Percentiles rank a stretch among this genome's conserved stretches.
Conservation (phyloP, 129 eudicot species). For the Escallonia rubra region DNA sequence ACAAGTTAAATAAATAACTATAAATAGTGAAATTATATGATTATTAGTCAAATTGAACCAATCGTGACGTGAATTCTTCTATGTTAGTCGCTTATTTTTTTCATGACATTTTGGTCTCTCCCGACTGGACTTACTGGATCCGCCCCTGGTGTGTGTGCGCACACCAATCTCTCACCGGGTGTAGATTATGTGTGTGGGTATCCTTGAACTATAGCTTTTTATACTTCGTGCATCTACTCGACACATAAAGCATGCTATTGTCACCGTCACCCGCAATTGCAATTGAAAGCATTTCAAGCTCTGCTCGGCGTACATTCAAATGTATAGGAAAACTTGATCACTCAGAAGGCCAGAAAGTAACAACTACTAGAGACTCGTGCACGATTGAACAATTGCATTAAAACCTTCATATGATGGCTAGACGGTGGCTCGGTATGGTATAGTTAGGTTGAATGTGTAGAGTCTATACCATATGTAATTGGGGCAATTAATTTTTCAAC, state of each 20-base stretch:
- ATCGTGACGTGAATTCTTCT: too few relatives aligned
- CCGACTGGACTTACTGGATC: too few relatives aligned
- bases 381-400: conserved; percentile 67
- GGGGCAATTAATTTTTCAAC: conserved; percentile 59
- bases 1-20: too few relatives aligned
- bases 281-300: conserved; percentile 64
- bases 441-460: conserved; percentile 39
- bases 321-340: conserved; percentile 63
- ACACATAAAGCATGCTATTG: conserved; percentile 53
- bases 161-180: too few relatives aligned
- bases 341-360: conserved; percentile 74
- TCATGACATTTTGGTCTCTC: too few relatives aligned
- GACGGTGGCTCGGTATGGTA: conserved; percentile 58
- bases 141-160: too few relatives aligned
- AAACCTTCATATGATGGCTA: conserved; percentile 77
- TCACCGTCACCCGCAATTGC: conserved; percentile 73
- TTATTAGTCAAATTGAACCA: too few relatives aligned
- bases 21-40: too few relatives aligned
- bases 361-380: conserved; percentile 58
- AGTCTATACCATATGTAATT: conserved; percentile 50
- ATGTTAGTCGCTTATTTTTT: too few relatives aligned
- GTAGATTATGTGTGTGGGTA: conserved; percentile 2
- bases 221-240: conserved; percentile 71
- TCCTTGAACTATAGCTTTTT: conserved; percentile 57
- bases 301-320: conserved; percentile 80